Base-by-base conservation (phyloP, 75 land plant genomes). In the Chamaecyparis obtusa region DNA sequence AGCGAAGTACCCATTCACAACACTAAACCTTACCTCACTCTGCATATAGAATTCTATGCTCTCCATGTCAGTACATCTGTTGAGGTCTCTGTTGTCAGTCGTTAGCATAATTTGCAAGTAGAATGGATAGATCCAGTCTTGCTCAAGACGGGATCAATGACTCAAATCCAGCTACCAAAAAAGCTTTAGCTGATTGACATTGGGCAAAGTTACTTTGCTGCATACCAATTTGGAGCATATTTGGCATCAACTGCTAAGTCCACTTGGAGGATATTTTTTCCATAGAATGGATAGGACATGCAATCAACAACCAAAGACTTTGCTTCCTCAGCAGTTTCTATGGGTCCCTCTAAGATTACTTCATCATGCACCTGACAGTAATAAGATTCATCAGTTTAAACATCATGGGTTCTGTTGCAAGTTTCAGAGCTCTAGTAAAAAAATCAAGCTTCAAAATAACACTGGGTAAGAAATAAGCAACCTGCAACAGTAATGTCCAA, bases 321-420 rank as follows among this genome's bases (percentile, higher is more conserved):
- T 19, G 99, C 99, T 37, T 83, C 84, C 37, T 94, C 96, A 9
- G 96, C 96, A 21, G 94, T 90, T 87, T 95, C 97, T 10, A 92
- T 87, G n/a, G 99, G 99, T 69, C 99, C 99, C 88, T 98, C 99
- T 46, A 98, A 87, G 64, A 98, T 98, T 19, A 98, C 97, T 92
- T 96, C 99, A 90, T 98, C 99, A 86, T 98, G 99, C n/a, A 97
- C 97, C 99, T 98, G 93, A 85, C 36, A 87, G 21, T 85, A 79
- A n/a, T 30, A 32, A 41, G n/a, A 86, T 21, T 21, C 19, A n/a
- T 87, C 86, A 43, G 55, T 6, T 3, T 84, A 27, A n/a, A 60
- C 30, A 84, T 32, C 30, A n/a, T 33, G 85, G 86, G 8, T 1
- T 71, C 10, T 17, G 30, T 24, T 64, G n/a, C 30, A 74, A 32